Conservation (phyloP, 169 alveolate genomes). For the Eimeria praecox region DNA sequence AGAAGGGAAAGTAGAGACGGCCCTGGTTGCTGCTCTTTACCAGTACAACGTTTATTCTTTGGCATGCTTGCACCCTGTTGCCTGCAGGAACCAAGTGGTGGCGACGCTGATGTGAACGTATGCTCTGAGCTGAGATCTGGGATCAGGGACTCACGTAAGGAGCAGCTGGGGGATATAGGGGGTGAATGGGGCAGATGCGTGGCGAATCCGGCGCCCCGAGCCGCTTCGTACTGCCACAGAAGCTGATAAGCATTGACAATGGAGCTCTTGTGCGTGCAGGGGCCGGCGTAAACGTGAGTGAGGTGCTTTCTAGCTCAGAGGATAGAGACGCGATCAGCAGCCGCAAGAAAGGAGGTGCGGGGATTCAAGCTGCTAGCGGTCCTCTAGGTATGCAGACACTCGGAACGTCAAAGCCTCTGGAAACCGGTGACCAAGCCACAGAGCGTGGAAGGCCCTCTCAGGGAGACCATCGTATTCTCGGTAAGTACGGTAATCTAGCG, state of each 20-base stretch:
- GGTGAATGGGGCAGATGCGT: neutral
- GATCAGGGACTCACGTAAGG: slow-evolving; percentile 29
- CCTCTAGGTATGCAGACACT: neutral
- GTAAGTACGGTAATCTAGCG: neutral
- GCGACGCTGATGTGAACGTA: neutral
- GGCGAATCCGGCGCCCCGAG: neutral
- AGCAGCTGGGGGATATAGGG: neutral
- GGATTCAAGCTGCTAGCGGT: neutral
- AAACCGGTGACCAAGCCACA: neutral
- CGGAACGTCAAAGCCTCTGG: neutral
- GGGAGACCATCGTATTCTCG: neutral
- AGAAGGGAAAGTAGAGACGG: neutral
- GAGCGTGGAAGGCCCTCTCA: neutral
- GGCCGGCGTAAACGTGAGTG: neutral
- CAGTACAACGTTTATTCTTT: neutral
- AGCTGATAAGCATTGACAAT: neutral
- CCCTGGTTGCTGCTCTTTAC: neutral
- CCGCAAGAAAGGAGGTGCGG: neutral
- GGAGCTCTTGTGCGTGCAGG: neutral
- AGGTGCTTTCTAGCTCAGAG: neutral
- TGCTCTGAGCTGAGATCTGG: slow-evolving; percentile 2
- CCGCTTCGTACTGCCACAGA: neutral
- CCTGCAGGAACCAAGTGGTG: slow-evolving; percentile 10
- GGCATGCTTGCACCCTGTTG: neutral
- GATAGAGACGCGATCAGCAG: neutral